phyloP scores from a whole-genome alignment of 192 early-diverging fungal species.

The Neocallimastix lanati region DNA sequence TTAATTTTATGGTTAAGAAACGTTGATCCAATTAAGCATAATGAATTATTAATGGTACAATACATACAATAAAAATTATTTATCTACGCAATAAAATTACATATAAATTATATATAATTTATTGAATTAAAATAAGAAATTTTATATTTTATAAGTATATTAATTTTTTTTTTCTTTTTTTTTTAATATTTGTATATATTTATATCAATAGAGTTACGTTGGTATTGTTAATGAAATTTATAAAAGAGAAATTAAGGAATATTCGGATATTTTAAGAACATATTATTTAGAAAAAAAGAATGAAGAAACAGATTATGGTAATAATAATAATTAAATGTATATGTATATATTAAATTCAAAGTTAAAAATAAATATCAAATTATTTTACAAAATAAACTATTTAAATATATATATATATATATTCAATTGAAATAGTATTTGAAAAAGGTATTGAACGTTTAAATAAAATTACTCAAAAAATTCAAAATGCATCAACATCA shows the following conservation, averaged over 20 bases:
- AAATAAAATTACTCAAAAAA: background rate
- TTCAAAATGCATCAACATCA: background rate
- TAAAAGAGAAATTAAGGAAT: background rate
- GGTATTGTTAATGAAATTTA: background rate
- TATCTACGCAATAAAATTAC: too few relatives aligned
- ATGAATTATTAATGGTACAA: slow-evolving; percentile 46
- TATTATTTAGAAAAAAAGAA: background rate
- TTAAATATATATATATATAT: too few relatives aligned
- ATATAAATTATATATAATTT: too few relatives aligned
- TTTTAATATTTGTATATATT: too few relatives aligned
- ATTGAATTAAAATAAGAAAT: too few relatives aligned
- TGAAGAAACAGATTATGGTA: background rate
- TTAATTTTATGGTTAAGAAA: slow-evolving; percentile 55
- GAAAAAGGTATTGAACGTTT: background rate
- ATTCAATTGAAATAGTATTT: background rate
- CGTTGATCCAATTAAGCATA: slow-evolving; percentile 46
- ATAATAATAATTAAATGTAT: background rate
- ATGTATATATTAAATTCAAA: too few relatives aligned
- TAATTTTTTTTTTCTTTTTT: too few relatives aligned
- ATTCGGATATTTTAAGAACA: background rate
- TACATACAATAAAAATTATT: too few relatives aligned
- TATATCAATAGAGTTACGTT: background rate
- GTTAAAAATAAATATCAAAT: too few relatives aligned
- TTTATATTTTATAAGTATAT: too few relatives aligned
- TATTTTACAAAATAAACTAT: too few relatives aligned